A percentile compares a stretch with the other conserved stretches of the same genome.
Conservation (phyloP, 306 rosid genomes). For the Glycine tomentella region DNA sequence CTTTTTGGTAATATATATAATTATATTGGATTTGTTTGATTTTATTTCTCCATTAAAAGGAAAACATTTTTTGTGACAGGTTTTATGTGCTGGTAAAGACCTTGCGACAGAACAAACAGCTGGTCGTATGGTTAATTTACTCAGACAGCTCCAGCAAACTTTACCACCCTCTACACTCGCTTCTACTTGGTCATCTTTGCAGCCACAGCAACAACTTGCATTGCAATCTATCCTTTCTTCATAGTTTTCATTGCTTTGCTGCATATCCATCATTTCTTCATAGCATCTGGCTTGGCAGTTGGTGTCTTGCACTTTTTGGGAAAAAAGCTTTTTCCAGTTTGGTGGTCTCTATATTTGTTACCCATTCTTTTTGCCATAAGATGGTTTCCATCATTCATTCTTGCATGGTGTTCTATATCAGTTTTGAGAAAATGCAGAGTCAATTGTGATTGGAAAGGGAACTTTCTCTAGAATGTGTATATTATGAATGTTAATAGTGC, state of each 20-base stretch:
- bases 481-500: conserved; percentile 62
- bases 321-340: conserved; percentile 44
- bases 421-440: conserved; percentile 64
- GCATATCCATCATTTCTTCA: conserved; percentile 69
- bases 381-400: conserved; percentile 72
- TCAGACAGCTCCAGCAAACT: conserved; percentile 94
- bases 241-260: conserved; percentile 42
- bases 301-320: conserved; percentile 50
- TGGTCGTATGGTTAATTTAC: conserved; percentile 80
- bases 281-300: conserved; percentile 47
- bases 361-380: conserved; percentile 84
- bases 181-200: conserved; percentile 98
- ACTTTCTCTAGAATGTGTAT: conserved; percentile 75
- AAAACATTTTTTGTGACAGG: conserved; percentile 54
- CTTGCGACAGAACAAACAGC: conserved; percentile 92
- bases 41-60: conserved; percentile 23
- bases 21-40: conserved; percentile 12
- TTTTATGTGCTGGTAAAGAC: conserved; percentile 92
- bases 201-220: conserved; percentile 96
- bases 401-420: conserved; percentile 64
- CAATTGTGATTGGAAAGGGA: conserved; percentile 61
- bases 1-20: background rate
- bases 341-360: conserved; percentile 62
- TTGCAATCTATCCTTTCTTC: conserved; percentile 84
- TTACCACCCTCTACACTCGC: conserved; percentile 88